Base-by-base conservation (phyloP, 805 yeast genomes). In the Peterozyma xylosa region DNA sequence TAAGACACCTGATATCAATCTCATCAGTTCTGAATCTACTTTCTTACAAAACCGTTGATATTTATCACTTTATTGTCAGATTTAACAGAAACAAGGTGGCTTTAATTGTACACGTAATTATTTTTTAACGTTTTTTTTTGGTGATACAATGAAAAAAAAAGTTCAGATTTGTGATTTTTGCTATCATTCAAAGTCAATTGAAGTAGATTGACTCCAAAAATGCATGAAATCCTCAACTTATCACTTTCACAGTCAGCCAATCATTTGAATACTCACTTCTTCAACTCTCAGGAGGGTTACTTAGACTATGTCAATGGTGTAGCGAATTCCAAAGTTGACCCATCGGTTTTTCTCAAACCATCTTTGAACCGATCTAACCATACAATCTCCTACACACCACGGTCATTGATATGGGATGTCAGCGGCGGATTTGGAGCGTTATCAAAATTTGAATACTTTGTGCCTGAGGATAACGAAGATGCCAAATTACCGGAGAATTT, bases 351-450 rank as follows among this genome's bases (percentile, higher is more conserved):
- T 47, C 68, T 80, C 49, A 63, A 68, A 35, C 64, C 74, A 5
- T 70, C 70, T 1, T 51, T 64, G 1, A 62, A 66, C 33, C 45
- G 49, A 2, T 48, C 67, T 37, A 60, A 68, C 9, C 71, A 72
- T 42, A 61, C 76, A 0, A 73, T 74, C 0, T 74, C 79, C n/a
- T 87, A 78, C 56, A 70, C 82, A n/a, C 98, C 99, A 1, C 64
- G 98, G 44, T 77, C 86, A 0, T 53, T 88, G 33, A 53, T 88
- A n/a, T 87, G 90, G 82, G 98, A 93, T 49, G 73, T 80, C 38
- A 66, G 71, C 16, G 82, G 84, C 40, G 96, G 96, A 0, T 75
- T 71, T 54, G 96, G 97, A 0, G 66, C 87, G 0, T 59, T 86
- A 38, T 73, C 76, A 2, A 70, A 68, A 45, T 72, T 62, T 54